phyloP scores from a whole-genome alignment of 352 stramenopile species.

The Phytophthora pseudosyringae region DNA sequence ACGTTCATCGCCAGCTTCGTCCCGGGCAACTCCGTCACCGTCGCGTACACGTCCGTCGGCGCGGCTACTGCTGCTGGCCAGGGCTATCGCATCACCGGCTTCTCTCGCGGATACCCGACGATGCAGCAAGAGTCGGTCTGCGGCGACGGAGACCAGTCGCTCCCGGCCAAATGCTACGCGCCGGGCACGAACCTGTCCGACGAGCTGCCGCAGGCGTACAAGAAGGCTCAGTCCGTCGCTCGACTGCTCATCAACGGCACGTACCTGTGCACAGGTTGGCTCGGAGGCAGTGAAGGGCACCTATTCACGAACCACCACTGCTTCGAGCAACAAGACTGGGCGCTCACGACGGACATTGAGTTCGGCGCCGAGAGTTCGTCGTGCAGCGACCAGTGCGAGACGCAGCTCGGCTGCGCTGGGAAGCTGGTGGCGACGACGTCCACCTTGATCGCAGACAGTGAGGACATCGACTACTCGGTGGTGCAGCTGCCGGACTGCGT shows the following conservation, averaged over 20 bases:
- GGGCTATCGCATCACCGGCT: slow-evolving; percentile 52
- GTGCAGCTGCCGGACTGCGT: slow-evolving; percentile 55
- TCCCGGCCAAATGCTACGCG: slow-evolving; percentile 60
- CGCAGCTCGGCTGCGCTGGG: slow-evolving; percentile 50
- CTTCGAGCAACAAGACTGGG: slow-evolving; percentile 42
- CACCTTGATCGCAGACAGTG: slow-evolving; percentile 48
- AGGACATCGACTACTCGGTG: slow-evolving; percentile 60
- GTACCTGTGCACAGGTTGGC: slow-evolving; percentile 67
- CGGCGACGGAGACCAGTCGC: slow-evolving; percentile 51
- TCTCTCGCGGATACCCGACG: slow-evolving; percentile 48
- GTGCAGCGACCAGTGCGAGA: slow-evolving; percentile 55
- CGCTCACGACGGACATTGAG: slow-evolving; percentile 56
- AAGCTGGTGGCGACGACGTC: slow-evolving; percentile 50
- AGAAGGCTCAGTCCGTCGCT: slow-evolving; percentile 48
- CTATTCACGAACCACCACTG: slow-evolving; percentile 82
- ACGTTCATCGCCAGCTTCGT: slow-evolving; percentile 60
- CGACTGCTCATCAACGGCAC: slow-evolving; percentile 66
- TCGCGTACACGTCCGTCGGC: slow-evolving; percentile 51
- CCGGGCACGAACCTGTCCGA: slow-evolving; percentile 27
- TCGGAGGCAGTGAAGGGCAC: slow-evolving; percentile 63
- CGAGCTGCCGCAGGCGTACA: slow-evolving; percentile 48
- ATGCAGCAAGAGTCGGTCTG: slow-evolving; percentile 52
- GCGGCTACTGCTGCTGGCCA: slow-evolving; percentile 1
- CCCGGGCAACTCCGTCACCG: slow-evolving; percentile 43
- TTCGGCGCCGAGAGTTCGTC: slow-evolving; percentile 59